Conservation (phyloP, 305 asterid species). For the Fraxinus sp. region DNA sequence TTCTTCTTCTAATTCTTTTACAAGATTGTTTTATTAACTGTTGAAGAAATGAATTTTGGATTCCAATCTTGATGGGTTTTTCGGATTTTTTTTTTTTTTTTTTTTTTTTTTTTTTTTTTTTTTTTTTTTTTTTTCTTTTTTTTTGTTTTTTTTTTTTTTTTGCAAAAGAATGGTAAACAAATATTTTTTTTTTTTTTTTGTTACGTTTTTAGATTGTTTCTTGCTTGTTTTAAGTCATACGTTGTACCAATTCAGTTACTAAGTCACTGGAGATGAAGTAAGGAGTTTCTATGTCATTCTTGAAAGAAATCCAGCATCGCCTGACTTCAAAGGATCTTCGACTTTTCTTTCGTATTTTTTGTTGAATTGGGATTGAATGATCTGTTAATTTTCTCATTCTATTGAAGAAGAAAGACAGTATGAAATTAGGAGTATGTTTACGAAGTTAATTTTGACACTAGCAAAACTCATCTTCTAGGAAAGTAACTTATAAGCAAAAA, state of each 20-base stretch:
- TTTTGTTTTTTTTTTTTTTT: too few relatives aligned
- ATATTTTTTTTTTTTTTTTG: not conserved
- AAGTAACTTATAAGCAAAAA: not conserved
- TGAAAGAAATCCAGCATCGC: not conserved
- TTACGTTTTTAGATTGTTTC: not conserved
- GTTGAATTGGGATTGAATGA: not conserved
- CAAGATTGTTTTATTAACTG: not conserved
- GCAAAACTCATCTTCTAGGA: not conserved
- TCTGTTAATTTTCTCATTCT: not conserved
- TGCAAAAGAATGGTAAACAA: too few relatives aligned
- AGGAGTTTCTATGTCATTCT: not conserved
- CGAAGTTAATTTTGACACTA: not conserved
- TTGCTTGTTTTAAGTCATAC: not conserved
- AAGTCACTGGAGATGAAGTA: not conserved
- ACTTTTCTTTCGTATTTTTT: not conserved
- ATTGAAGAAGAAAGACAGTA: not conserved
- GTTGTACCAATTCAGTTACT: not conserved
- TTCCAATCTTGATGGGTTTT: not conserved
- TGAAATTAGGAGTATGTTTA: not conserved
- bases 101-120: too few relatives aligned
- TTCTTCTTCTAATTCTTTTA: constrained; percentile 1
- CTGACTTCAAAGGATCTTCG: not conserved
- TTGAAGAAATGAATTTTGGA: not conserved
- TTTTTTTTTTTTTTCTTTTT: too few relatives aligned
- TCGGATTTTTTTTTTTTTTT: not conserved